A percentile compares a stretch with the other conserved stretches of the same genome.
phyloP scores from a whole-genome alignment of 2,329 filamentous ascomycete genomes.

The Laburnicola sp. region DNA sequence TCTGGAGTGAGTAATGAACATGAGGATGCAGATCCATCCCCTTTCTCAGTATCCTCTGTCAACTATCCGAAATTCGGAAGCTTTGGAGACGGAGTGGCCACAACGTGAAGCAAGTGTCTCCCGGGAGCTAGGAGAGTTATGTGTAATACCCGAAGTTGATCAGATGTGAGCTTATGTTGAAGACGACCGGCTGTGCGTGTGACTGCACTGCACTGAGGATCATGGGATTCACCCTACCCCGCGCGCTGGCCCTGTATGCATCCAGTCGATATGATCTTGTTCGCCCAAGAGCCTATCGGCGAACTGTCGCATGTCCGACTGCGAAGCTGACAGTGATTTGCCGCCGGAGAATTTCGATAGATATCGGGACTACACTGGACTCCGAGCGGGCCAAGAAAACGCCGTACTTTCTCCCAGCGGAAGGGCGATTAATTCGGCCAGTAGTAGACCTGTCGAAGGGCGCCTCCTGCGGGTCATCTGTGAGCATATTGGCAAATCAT shows the following conservation, averaged over 20 bases:
- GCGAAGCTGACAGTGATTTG: background rate
- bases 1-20: background rate
- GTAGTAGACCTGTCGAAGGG: background rate
- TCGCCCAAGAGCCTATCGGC: no score
- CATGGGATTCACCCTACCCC: no score
- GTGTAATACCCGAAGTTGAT: background rate
- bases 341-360: background rate
- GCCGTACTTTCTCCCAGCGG: no score
- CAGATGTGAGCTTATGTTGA: background rate
- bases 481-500: no score
- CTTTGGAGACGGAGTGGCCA: background rate
- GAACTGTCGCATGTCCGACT: background rate
- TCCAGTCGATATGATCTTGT: no score
- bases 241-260: no score
- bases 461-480: background rate
- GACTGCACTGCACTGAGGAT: no score
- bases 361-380: background rate
- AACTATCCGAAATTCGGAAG: no score
- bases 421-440: background rate
- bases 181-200: no score
- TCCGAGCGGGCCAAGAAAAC: background rate
- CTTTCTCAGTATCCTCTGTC: no score
- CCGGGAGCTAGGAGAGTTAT: background rate
- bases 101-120: background rate
- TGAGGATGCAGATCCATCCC: no score